Percentiles rank a stretch among this genome's conserved stretches.
These are phyloP conservation scores for Heliamphora pulchella DNA, from an alignment of 179 eudicot genomes.

Conservation along the genomic window DNA sequence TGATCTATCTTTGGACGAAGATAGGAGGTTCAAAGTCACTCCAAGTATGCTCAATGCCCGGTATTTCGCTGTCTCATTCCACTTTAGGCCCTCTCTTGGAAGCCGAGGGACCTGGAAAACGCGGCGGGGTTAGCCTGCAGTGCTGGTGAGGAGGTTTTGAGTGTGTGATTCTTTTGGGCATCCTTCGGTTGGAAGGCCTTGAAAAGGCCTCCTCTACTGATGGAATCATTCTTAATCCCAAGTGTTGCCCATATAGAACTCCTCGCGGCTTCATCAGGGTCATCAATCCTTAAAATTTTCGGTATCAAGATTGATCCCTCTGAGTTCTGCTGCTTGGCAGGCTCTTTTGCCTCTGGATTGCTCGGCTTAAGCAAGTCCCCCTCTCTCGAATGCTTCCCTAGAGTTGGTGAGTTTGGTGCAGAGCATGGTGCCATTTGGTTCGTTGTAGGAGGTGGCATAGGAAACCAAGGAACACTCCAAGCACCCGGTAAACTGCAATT, in stretches of 20 bases:
- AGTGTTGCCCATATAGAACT: conserved; percentile 80
- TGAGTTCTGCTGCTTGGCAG: conserved; percentile 20
- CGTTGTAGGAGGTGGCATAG: conserved; percentile 18
- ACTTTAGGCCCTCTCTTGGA: conserved; percentile 49
- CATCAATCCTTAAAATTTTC: conserved; percentile 69
- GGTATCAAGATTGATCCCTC: conserved; percentile 49
- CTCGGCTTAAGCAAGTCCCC: conserved; percentile 31
- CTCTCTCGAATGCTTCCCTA: conserved; percentile 68
- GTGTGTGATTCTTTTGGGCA: conserved; percentile 26
- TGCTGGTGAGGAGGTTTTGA: conserved; percentile 22
- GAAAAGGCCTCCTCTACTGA: conserved; percentile 42
- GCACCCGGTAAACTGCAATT: conserved; percentile 43
- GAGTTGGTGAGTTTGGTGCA: conserved; percentile 33
- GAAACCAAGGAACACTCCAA: conserved; percentile 53
- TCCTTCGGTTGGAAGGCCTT: conserved; percentile 50
- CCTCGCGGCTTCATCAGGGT: conserved; percentile 78
- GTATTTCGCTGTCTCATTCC: not conserved
- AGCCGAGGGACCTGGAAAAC: conserved; percentile 52
- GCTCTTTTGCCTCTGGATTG: conserved; percentile 24
- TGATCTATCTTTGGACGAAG: not conserved
- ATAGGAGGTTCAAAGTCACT: not conserved
- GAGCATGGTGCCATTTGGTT: conserved; percentile 26
- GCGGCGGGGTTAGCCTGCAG: conserved; percentile 75
- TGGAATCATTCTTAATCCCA: conserved; percentile 58
- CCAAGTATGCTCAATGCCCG: not conserved